Evolutionary conservation across 306 rosid species (phyloP).

Genomic region (Cicer yamashitae): DNA sequence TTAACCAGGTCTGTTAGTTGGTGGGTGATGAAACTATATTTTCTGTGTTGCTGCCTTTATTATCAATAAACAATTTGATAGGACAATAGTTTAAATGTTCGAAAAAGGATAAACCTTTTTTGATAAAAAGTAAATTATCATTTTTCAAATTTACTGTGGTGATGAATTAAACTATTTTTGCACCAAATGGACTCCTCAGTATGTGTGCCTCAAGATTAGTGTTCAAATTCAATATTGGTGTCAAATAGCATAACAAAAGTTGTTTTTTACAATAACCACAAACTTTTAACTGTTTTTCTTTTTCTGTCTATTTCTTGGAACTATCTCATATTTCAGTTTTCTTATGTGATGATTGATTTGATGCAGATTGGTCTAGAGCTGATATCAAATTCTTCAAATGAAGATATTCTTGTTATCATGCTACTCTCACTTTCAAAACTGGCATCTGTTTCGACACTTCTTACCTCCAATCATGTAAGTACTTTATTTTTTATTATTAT

Average conservation of each 20-base stretch:
- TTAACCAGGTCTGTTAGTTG: conserved; percentile 9
- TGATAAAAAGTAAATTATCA: background rate
- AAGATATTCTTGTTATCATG: conserved; percentile 64
- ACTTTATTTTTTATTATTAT: background rate
- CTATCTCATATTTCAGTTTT: conserved; percentile 6
- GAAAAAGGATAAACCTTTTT: conserved; percentile 17
- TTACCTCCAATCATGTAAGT: conserved; percentile 69
- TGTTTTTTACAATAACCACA: conserved; percentile 1
- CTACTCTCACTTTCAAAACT: conserved; percentile 74
- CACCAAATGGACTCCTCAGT: background rate
- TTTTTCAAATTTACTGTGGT: background rate
- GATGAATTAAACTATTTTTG: background rate
- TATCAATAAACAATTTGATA: conserved; percentile 1
- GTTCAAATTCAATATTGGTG: conserved; percentile 23
- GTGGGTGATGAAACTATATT: conserved; percentile 11
- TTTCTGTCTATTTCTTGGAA: background rate
- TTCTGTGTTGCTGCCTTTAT: conserved; percentile 20
- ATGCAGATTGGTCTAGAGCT: conserved; percentile 71
- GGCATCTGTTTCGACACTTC: conserved; percentile 58
- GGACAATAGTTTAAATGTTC: background rate
- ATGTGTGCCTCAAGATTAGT: background rate
- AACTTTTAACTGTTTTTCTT: conserved; percentile 3
- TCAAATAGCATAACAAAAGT: background rate
- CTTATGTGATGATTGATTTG: conserved; percentile 31
- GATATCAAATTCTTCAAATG: conserved; percentile 55